Evolutionary conservation across 495 filamentous ascomycete species (phyloP), one percentile per base, ranked within the genome.

Genomic region (Penicillium taxi): DNA sequence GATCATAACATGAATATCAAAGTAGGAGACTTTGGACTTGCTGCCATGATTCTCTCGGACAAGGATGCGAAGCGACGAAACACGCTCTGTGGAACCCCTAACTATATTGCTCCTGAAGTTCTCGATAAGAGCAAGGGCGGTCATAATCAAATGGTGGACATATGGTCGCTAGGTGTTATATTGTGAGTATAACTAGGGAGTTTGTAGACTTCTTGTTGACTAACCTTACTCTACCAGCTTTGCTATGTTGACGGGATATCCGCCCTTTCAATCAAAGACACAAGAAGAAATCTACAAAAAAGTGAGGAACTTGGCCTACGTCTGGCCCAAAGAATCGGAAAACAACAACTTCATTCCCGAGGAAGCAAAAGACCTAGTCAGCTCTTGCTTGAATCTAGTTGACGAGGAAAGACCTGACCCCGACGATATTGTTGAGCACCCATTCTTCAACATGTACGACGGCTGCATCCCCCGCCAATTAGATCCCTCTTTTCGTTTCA

Each of bases 81-180:
- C 24, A 99, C 93, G 0, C 70, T 99, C 31, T 99, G 93, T 46
- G 93, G 93, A 20, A 96, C 93, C 9, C 93, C 93, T 2, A 96
- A 96, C 57, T 99, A 99, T 59, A 94, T 99, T 57, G 93, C 93
- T 0, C 91, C 91, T 2, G 91, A 99, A 56, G 89, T 99, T 41
- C 73, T 96, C 35, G 81, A 82, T 33, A 55, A 58, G 46, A 69
- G 61, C 37, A 88, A 84, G 53, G 82, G 82, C 18, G 89, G 89
- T 3, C 89, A 96, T 57, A 87, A 86, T 30, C 84, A 91, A 40
- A 83, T 84, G 53, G 91, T 99, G 6, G 91, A 99, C 57, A 79
- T 96, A 41, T 99, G 91, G 91, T 91, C 90, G 11, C 72, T 96
- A 38, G 91, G 91, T 23, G 86, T 96, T 37, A 96, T 99, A 42